Evolutionary conservation across 768 basidiomycete species (phyloP).

Genomic region (Russula lepida): DNA sequence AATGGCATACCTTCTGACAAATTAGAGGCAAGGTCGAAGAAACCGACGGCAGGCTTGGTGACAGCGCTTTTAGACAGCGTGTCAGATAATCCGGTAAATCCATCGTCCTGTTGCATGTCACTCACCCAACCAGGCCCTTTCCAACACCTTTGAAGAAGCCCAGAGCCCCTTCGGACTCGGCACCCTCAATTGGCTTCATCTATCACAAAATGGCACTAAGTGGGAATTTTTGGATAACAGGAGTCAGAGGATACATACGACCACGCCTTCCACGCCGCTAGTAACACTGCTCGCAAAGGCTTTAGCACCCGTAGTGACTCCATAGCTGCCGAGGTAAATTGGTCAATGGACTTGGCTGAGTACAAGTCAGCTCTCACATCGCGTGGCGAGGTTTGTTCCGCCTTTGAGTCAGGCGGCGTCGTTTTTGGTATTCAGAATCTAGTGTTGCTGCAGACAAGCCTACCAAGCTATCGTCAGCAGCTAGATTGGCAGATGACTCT

Average conservation of each 20-base stretch:
- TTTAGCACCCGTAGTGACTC: constrained; percentile 91
- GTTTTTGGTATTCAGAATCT: constrained; percentile 90
- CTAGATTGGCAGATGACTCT: background rate
- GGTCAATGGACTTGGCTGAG: background rate
- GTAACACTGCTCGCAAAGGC: constrained; percentile 90
- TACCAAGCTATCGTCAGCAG: constrained; percentile 26
- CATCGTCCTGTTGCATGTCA: background rate
- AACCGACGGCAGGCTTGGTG: constrained; percentile 94
- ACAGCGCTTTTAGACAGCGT: constrained; percentile 52
- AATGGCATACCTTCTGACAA: constrained; percentile 68
- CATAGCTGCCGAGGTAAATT: constrained; percentile 50
- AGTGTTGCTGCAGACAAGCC: constrained; percentile 95
- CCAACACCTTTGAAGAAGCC: constrained; percentile 99
- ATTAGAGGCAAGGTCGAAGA: constrained; percentile 93
- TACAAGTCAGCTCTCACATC: constrained; percentile 44
- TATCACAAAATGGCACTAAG: constrained; percentile 26
- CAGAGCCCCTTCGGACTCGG: constrained; percentile 85
- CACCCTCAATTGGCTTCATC: constrained; percentile 97
- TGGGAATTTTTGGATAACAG: background rate
- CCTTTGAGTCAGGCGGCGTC: constrained; percentile 78
- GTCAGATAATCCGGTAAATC: background rate
- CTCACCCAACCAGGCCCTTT: constrained; percentile 89
- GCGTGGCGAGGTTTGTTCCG: constrained; percentile 95
- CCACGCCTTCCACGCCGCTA: constrained; percentile 92
- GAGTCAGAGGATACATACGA: constrained; percentile 42